These are phyloP conservation scores for Plasmopara muralis DNA, from an alignment of 352 stramenopile species.

Conservation along the genomic window DNA sequence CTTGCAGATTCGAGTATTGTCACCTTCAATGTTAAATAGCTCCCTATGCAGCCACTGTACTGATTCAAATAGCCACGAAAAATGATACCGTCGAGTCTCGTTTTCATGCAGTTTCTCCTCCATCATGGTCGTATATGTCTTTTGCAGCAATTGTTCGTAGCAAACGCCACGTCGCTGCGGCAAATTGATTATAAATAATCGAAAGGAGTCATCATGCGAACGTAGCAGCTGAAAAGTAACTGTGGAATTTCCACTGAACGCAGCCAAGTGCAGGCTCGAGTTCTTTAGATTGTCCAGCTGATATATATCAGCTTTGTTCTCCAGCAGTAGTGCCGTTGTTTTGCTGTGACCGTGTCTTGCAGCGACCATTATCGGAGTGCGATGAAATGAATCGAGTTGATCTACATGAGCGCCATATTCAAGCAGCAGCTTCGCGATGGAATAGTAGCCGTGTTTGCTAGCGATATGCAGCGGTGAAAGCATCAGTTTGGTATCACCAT, in stretches of 20 bases:
- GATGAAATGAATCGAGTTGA: conserved; percentile 42
- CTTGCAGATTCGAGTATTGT: conserved; percentile 13
- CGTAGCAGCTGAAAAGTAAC: conserved; percentile 38
- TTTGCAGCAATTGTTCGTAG: conserved; percentile 33
- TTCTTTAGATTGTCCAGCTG: conserved; percentile 56
- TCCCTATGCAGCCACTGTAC: conserved; percentile 32
- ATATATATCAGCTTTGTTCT: conserved; percentile 38
- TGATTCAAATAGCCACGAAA: conserved; percentile 55
- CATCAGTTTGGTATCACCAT: conserved; percentile 28
- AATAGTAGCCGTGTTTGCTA: conserved; percentile 34
- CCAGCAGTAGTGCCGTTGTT: conserved; percentile 38
- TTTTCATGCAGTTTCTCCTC: conserved; percentile 54
- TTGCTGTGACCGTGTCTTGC: conserved; percentile 48
- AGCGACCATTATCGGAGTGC: conserved; percentile 53
- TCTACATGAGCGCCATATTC: conserved; percentile 37
- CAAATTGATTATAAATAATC: conserved; percentile 37
- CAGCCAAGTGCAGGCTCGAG: conserved; percentile 60
- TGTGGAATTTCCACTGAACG: conserved; percentile 38
- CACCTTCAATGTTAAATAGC: conserved; percentile 21
- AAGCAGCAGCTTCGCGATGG: conserved; percentile 45
- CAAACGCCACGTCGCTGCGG: conserved; percentile 24
- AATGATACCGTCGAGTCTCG: conserved; percentile 54
- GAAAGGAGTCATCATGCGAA: conserved; percentile 39
- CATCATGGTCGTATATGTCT: conserved; percentile 43
- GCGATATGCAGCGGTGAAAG: conserved; percentile 51